Conservation (phyloP, 768 basidiomycete species). For the Wakefieldia striispora region DNA sequence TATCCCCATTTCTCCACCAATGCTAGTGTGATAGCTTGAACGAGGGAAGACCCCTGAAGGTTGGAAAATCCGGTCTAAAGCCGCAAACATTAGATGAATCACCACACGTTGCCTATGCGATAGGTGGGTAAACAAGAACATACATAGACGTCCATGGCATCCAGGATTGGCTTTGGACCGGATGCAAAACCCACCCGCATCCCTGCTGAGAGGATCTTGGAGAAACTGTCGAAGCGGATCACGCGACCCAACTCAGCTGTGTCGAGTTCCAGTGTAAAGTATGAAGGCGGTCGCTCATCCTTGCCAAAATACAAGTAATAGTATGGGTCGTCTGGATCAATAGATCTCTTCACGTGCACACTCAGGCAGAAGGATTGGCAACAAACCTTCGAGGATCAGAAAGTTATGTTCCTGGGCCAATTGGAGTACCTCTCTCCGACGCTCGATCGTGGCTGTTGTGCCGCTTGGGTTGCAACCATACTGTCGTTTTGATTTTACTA, state of each 20-base stretch:
- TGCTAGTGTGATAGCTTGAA: conserved; percentile 58
- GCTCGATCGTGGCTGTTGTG: conserved; percentile 65
- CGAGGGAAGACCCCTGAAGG: conserved; percentile 62
- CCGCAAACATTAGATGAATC: conserved; percentile 9
- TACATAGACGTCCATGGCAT: conserved; percentile 71
- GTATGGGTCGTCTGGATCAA: conserved; percentile 70
- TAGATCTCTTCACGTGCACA: background rate
- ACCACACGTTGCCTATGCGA: conserved; percentile 10
- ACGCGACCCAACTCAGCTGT: conserved; percentile 72
- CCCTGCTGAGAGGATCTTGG: conserved; percentile 77
- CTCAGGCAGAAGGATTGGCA: background rate
- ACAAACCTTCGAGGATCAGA: conserved; percentile 78
- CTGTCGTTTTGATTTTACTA: conserved; percentile 32
- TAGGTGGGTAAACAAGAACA: conserved; percentile 26
- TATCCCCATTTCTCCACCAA: conserved; percentile 73
- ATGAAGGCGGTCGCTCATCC: conserved; percentile 63
- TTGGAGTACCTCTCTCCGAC: conserved; percentile 68
- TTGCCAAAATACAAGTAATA: conserved; percentile 75
- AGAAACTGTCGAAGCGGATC: conserved; percentile 85
- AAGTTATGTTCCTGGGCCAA: conserved; percentile 74
- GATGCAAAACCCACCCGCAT: conserved; percentile 80
- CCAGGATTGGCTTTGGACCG: conserved; percentile 65
- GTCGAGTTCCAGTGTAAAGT: conserved; percentile 76
- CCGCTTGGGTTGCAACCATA: conserved; percentile 90
- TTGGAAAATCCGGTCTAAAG: conserved; percentile 63